Conservation (phyloP, 768 basidiomycete genomes). For the Plicaturopsis crispa region DNA sequence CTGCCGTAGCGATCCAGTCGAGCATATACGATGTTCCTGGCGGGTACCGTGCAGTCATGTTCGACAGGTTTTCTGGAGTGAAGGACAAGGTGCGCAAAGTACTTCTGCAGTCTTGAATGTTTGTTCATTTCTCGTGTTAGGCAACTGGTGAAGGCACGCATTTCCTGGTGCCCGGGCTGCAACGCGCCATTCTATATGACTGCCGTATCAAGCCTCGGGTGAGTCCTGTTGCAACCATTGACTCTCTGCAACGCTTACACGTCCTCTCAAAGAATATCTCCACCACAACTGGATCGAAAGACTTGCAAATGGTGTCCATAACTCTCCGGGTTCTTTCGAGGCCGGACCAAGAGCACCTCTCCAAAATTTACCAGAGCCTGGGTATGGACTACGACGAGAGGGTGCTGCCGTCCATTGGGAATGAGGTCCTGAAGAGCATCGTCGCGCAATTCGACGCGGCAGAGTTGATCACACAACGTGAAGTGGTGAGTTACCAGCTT, state of each 20-base stretch:
- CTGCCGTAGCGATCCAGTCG: slow-evolving; percentile 32
- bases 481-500: slow-evolving; percentile 60
- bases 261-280: slow-evolving; percentile 74
- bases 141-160: slow-evolving; percentile 92
- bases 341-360: slow-evolving; percentile 80
- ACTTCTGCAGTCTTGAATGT: neutral
- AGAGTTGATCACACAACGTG: slow-evolving; percentile 94
- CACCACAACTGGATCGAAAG: slow-evolving; percentile 98
- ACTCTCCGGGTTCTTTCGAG: slow-evolving; percentile 93
- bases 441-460: slow-evolving; percentile 98
- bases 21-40: slow-evolving; percentile 76
- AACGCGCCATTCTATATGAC: slow-evolving; percentile 94
- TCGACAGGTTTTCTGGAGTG: slow-evolving; percentile 94
- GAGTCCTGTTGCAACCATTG: too few relatives aligned
- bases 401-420: slow-evolving; percentile 94
- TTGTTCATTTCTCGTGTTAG: slow-evolving; percentile 28
- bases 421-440: slow-evolving; percentile 96
- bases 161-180: slow-evolving; percentile 92
- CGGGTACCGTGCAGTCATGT: slow-evolving; percentile 94
- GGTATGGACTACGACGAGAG: slow-evolving; percentile 98
- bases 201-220: slow-evolving; percentile 95
- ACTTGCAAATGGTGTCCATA: slow-evolving; percentile 97
- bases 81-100: slow-evolving; percentile 53
- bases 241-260: slow-evolving; percentile 5
- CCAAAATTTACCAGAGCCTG: slow-evolving; percentile 92